A percentile compares a stretch with the other conserved stretches of the same genome.
phyloP scores from a whole-genome alignment of 75 land plant species.

The Azolla pinnata region DNA sequence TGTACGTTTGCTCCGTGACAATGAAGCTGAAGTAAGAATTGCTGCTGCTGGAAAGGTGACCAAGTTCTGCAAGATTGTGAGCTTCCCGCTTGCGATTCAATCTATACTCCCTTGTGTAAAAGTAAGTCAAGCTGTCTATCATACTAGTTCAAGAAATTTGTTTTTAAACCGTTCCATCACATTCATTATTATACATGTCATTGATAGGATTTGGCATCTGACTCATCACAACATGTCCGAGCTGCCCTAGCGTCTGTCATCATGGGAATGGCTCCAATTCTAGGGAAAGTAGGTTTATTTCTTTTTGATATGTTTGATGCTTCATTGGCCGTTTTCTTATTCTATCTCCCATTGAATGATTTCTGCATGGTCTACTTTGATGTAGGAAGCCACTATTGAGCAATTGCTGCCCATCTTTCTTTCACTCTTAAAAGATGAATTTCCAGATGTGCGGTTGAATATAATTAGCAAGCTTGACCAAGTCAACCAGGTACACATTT shows the following conservation, averaged over 20 bases:
- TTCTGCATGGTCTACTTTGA: neutral
- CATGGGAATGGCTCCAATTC: conserved; percentile 96
- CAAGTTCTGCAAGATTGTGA: conserved; percentile 79
- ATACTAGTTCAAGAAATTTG: neutral
- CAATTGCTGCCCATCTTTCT: conserved; percentile 89
- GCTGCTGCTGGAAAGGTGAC: conserved; percentile 98
- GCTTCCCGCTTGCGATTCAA: conserved; percentile 74
- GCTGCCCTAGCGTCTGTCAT: conserved; percentile 97
- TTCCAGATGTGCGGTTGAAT: conserved; percentile 94
- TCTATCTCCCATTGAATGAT: neutral
- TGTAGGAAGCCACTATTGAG: conserved; percentile 91
- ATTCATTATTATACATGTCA: neutral
- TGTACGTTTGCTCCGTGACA: conserved; percentile 88
- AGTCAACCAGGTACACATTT: conserved; percentile 95
- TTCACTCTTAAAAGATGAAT: conserved; percentile 87
- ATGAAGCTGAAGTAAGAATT: conserved; percentile 95
- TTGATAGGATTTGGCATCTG: conserved; percentile 74
- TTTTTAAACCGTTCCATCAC: neutral
- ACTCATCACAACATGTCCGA: conserved; percentile 98
- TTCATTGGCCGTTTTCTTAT: neutral
- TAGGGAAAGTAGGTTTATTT: conserved; percentile 58
- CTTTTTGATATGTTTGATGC: conserved; percentile 1
- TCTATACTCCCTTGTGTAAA: conserved; percentile 96
- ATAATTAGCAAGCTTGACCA: conserved; percentile 98
- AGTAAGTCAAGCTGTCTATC: conserved; percentile 28